These are phyloP conservation scores for Aquilaria yunnanensis DNA, from an alignment of 345 rosid species.

Conservation along the genomic window DNA sequence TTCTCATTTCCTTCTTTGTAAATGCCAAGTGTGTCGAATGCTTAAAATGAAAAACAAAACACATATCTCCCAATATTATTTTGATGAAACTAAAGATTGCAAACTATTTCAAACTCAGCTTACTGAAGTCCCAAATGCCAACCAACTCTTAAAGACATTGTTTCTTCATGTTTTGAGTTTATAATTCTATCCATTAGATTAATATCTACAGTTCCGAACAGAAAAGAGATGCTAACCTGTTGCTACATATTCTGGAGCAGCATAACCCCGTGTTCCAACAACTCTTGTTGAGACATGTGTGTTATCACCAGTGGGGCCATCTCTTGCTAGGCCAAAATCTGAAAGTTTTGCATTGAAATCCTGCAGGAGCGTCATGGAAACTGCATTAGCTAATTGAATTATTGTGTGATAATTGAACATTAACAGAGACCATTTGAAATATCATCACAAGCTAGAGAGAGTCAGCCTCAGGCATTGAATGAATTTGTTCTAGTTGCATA, in stretches of 20 bases:
- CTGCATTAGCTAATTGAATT: conserved; percentile 6
- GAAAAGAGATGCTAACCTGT: conserved; percentile 43
- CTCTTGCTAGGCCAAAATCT: conserved; percentile 94
- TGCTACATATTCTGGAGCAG: conserved; percentile 90
- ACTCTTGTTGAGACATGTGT: conserved; percentile 90
- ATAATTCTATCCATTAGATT: neutral
- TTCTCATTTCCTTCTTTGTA: too few relatives aligned
- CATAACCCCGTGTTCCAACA: conserved; percentile 84
- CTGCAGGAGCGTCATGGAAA: conserved; percentile 24
- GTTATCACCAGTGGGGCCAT: conserved; percentile 83
- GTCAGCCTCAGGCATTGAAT: too few relatives aligned
- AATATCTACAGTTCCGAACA: neutral
- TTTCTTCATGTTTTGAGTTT: neutral
- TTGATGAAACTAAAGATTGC: too few relatives aligned
- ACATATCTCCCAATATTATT: too few relatives aligned
- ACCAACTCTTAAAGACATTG: too few relatives aligned
- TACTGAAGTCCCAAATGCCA: too few relatives aligned
- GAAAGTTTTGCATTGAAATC: conserved; percentile 78
- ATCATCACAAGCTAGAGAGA: neutral
- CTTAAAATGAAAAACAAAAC: too few relatives aligned
- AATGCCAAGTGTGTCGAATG: too few relatives aligned
- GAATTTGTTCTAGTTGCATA: conserved; percentile 12
- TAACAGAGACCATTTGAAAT: conserved; percentile 1
- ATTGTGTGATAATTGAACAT: neutral
- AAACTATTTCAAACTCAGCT: too few relatives aligned